A percentile compares a stretch with the other conserved stretches of the same genome.
These are phyloP conservation scores for Solanum pinnatisectum DNA, from an alignment of 257 asterid species.

Conservation along the genomic window DNA sequence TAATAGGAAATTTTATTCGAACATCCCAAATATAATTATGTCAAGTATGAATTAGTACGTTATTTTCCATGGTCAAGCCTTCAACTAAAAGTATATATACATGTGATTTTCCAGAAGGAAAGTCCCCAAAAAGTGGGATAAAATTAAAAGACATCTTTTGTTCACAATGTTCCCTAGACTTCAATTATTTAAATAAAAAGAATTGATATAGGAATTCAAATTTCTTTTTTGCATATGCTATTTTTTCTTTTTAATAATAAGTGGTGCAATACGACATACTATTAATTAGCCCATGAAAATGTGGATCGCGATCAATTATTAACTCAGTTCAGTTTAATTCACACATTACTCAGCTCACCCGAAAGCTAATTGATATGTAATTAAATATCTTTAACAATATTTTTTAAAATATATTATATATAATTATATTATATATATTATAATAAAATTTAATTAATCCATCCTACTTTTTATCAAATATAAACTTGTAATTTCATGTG, in stretches of 20 bases:
- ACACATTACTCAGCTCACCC: no score
- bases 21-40: rapidly evolving
- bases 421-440: no score
- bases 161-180: neutral
- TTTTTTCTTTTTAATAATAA: neutral
- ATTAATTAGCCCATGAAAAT: neutral
- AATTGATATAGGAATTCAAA: neutral
- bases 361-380: neutral
- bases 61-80: neutral
- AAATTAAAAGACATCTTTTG: neutral
- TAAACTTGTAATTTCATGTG: neutral
- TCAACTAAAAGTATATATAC: neutral
- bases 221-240: neutral
- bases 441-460: no score
- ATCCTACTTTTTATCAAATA: neutral
- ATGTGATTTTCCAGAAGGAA: neutral
- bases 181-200: neutral
- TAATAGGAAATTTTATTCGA: neutral
- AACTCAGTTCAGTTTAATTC: neutral
- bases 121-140: neutral
- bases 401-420: no score
- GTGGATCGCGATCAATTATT: no score
- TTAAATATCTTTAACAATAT: no score
- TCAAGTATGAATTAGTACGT: neutral
- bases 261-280: no score